Evolutionary conservation across 2,329 filamentous ascomycete species (phyloP).

Genomic region (Penicillium sclerotiorum): DNA sequence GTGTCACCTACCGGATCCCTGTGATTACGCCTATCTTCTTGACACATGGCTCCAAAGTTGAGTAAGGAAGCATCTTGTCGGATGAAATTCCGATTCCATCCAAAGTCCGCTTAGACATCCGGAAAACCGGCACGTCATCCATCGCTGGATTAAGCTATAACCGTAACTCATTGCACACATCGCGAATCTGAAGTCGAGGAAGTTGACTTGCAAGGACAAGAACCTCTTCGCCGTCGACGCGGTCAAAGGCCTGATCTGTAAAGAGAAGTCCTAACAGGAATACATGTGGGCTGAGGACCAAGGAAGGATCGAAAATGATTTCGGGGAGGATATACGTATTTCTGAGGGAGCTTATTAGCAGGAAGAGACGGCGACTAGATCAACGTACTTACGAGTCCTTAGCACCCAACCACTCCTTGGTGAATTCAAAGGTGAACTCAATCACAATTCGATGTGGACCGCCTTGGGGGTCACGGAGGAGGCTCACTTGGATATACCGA

Average conservation of each 20-base stretch:
- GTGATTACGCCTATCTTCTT: conserved; percentile 11
- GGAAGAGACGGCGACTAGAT: neutral
- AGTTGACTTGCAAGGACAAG: conserved; percentile 17
- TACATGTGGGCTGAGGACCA: conserved; percentile 41
- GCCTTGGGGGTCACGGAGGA: conserved; percentile 19
- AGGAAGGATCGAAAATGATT: conserved; percentile 39
- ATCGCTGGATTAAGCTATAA: conserved; percentile 9
- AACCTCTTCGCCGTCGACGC: conserved; percentile 11
- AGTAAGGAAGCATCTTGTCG: conserved; percentile 8
- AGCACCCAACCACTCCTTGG: conserved; percentile 16
- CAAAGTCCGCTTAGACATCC: conserved; percentile 9
- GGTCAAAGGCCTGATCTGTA: conserved; percentile 12
- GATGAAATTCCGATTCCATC: conserved; percentile 12
- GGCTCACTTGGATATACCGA: conserved; percentile 15
- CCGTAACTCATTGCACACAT: conserved; percentile 9
- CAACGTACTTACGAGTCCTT: conserved; percentile 13
- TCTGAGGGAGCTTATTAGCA: conserved; percentile 1
- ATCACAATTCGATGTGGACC: conserved; percentile 15
- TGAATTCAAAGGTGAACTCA: conserved; percentile 18
- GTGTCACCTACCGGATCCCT: conserved; percentile 11
- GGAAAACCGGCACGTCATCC: conserved; percentile 14
- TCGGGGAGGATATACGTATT: conserved; percentile 31
- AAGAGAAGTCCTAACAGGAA: conserved; percentile 41
- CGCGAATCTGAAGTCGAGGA: conserved; percentile 12
- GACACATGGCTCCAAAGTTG: conserved; percentile 7